Evolutionary conservation across 805 yeast genomes (phyloP).

Genomic region (Barnettozyma populi): DNA sequence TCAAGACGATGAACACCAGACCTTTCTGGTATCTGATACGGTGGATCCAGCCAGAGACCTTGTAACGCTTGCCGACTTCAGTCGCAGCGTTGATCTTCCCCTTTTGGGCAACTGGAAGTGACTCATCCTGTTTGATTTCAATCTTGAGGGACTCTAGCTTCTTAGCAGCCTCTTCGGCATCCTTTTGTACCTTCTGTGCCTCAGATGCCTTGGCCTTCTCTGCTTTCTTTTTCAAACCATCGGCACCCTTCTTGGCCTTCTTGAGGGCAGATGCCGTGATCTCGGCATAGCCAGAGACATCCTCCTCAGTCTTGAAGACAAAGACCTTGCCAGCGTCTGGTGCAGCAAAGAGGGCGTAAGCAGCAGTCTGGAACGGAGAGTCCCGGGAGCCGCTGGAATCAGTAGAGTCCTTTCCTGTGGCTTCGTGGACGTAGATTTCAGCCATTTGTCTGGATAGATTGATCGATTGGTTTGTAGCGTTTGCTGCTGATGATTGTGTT

Average conservation of each 20-base stretch:
- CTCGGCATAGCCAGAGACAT: constrained; percentile 56
- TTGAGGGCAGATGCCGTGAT: constrained; percentile 88
- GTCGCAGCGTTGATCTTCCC: constrained; percentile 48
- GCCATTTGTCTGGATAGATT: constrained; percentile 15
- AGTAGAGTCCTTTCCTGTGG: constrained; percentile 58
- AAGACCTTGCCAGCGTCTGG: constrained; percentile 42
- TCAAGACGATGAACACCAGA: constrained; percentile 78
- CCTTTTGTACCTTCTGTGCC: constrained; percentile 45
- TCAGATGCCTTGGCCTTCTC: constrained; percentile 50
- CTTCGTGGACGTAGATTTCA: constrained; percentile 65
- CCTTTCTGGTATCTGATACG: constrained; percentile 92
- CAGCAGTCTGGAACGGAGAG: constrained; percentile 74
- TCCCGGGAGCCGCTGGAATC: constrained; percentile 58
- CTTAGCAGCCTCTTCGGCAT: constrained; percentile 67
- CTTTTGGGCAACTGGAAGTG: constrained; percentile 63
- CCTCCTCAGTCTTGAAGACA: constrained; percentile 58
- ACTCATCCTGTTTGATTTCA: constrained; percentile 63
- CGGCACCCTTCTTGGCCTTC: constrained; percentile 95
- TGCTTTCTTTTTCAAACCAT: constrained; percentile 72
- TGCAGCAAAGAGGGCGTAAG: constrained; percentile 63
- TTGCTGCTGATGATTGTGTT: background rate
- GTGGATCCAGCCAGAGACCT: constrained; percentile 93
- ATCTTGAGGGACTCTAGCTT: constrained; percentile 78
- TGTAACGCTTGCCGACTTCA: constrained; percentile 62
- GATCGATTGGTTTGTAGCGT: background rate